These are phyloP conservation scores for Cystofilobasidium macerans DNA, from an alignment of 768 basidiomycete species.

Conservation along the genomic window DNA sequence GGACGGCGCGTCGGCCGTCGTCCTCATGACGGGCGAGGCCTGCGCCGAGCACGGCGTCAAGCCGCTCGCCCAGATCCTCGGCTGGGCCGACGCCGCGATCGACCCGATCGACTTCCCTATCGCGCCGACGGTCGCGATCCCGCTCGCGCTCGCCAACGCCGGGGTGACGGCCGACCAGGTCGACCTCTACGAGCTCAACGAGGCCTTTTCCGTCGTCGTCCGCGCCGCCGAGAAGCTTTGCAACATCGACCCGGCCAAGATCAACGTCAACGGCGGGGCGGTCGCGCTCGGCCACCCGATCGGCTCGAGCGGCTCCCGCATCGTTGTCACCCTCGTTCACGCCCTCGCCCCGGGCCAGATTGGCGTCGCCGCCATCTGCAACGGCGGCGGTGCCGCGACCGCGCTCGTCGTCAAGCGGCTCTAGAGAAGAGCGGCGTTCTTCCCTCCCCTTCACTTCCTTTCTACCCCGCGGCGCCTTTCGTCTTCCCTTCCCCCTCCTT, in stretches of 20 bases:
- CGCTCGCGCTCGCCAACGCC: conserved; percentile 74
- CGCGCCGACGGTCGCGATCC: conserved; percentile 85
- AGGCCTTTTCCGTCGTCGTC: conserved; percentile 92
- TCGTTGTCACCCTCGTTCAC: conserved; percentile 84
- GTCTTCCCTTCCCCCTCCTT: no score
- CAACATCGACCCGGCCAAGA: conserved; percentile 68
- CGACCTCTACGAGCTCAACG: conserved; percentile 88
- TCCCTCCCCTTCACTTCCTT: no score
- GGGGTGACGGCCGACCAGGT: conserved; percentile 74
- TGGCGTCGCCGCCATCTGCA: conserved; percentile 92
- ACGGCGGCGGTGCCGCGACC: conserved; percentile 88
- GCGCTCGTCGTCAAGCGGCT: conserved; percentile 80
- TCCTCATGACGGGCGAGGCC: conserved; percentile 87
- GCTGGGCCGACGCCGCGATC: conserved; percentile 92
- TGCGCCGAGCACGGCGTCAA: conserved; percentile 80
- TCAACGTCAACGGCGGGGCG: conserved; percentile 47
- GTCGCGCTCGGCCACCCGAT: conserved; percentile 55
- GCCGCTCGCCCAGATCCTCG: conserved; percentile 86
- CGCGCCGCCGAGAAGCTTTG: conserved; percentile 81
- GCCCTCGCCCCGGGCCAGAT: conserved; percentile 85
- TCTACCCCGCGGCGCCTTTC: no score
- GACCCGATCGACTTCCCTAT: conserved; percentile 95
- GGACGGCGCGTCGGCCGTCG: conserved; percentile 90
- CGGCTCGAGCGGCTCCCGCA: conserved; percentile 88
- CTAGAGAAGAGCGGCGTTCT: no score